Evolutionary conservation across 768 basidiomycete species (phyloP).

Genomic region (Boletus fagicola): DNA sequence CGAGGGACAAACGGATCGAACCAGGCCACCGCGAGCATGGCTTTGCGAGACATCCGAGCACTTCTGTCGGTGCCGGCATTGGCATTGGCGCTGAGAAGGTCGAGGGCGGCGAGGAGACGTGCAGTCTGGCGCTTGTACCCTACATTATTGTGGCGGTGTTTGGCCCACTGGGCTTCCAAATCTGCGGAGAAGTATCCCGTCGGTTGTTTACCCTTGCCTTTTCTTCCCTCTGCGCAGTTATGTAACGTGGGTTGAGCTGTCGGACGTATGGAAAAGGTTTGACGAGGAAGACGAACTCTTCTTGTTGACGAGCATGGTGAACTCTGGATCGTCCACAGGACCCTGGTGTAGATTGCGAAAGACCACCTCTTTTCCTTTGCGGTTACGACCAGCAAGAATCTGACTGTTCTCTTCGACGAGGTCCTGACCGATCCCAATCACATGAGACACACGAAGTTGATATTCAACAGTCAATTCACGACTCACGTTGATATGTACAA

Average conservation of each 20-base stretch:
- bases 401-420: conserved; percentile 59
- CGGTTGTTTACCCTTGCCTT: too few relatives aligned
- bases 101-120: too few relatives aligned
- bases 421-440: conserved; percentile 49
- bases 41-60: too few relatives aligned
- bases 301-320: conserved; percentile 31
- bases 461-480: neutral
- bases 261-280: neutral
- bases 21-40: too few relatives aligned
- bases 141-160: too few relatives aligned
- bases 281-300: conserved; percentile 42
- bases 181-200: too few relatives aligned
- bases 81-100: too few relatives aligned
- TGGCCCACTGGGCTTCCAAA: too few relatives aligned
- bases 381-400: conserved; percentile 42
- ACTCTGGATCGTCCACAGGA: conserved; percentile 37
- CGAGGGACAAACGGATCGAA: neutral
- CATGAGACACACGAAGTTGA: neutral
- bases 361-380: conserved; percentile 50
- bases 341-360: conserved; percentile 65
- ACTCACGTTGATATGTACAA: conserved; percentile 55
- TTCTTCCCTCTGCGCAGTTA: neutral
- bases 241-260: neutral
- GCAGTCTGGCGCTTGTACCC: too few relatives aligned
- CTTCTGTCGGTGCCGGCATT: too few relatives aligned